These are phyloP conservation scores for Coemansia sp. DNA, from an alignment of 192 early-diverging fungal genomes.

Conservation along the genomic window DNA sequence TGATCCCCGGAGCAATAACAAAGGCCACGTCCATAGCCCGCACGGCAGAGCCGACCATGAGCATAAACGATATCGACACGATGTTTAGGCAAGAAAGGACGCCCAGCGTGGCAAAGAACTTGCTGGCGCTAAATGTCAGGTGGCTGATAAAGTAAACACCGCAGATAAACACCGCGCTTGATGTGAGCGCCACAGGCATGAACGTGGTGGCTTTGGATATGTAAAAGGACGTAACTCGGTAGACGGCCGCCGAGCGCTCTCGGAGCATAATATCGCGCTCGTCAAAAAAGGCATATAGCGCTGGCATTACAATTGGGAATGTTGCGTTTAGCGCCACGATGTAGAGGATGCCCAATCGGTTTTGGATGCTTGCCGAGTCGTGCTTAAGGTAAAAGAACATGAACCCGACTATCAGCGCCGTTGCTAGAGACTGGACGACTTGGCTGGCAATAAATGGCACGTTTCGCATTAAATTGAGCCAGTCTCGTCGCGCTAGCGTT, in stretches of 20 bases:
- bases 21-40: constrained; percentile 43
- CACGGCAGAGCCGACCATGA: constrained; percentile 50
- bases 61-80: constrained; percentile 46
- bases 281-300: constrained; percentile 35
- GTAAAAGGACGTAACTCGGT: constrained; percentile 64
- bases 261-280: constrained; percentile 63
- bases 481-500: constrained; percentile 54
- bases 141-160: constrained; percentile 53
- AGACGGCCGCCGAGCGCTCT: constrained; percentile 65
- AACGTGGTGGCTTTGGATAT: constrained; percentile 64
- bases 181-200: constrained; percentile 41
- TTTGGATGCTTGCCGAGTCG: constrained; percentile 52
- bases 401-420: constrained; percentile 59
- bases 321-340: constrained; percentile 58
- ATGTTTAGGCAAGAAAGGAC: constrained; percentile 44
- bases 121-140: constrained; percentile 28
- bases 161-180: constrained; percentile 33
- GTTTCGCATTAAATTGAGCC: constrained; percentile 52
- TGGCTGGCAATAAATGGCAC: constrained; percentile 37
- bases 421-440: constrained; percentile 35
- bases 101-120: constrained; percentile 45
- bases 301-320: constrained; percentile 65
- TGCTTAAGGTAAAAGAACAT: constrained; percentile 60
- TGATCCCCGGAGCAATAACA: constrained; percentile 43
- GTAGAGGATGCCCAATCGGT: constrained; percentile 54